phyloP scores from a whole-genome alignment of 148 eudicot species.

The Dianthus caryophyllus region DNA sequence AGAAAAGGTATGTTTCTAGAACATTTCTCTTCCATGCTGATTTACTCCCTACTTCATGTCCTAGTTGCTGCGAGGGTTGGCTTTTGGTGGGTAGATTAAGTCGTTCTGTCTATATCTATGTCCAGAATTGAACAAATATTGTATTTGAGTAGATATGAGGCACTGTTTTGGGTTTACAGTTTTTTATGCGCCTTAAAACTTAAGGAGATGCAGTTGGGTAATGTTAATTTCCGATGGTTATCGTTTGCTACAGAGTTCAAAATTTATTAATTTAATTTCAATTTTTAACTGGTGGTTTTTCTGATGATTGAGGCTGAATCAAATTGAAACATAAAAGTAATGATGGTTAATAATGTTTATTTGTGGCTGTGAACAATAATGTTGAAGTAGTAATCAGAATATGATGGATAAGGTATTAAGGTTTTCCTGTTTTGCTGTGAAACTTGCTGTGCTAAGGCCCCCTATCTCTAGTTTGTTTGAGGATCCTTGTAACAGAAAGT shows the following conservation, averaged over 20 bases:
- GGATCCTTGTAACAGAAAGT: not conserved
- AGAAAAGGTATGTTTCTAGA: constrained; percentile 57
- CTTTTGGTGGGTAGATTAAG: not conserved
- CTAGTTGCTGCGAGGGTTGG: not conserved
- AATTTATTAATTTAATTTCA: not conserved
- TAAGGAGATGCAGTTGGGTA: no score
- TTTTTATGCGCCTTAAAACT: no score
- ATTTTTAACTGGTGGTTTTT: not conserved
- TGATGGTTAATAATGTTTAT: no score
- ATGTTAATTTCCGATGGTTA: no score
- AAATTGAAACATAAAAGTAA: not conserved
- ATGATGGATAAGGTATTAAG: not conserved
- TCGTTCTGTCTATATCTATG: not conserved
- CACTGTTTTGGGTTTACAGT: not conserved
- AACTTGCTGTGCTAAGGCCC: not conserved
- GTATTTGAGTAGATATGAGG: not conserved
- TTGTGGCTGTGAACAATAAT: no score
- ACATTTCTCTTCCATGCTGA: not conserved
- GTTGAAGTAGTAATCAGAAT: no score
- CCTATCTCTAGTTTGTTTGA: not conserved
- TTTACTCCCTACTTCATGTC: not conserved
- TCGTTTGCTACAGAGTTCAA: no score
- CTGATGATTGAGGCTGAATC: not conserved
- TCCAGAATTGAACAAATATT: not conserved
- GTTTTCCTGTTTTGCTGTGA: not conserved